These are phyloP conservation scores for Phoma sp. DNA, from an alignment of 2,329 filamentous ascomycete species.

Conservation along the genomic window DNA sequence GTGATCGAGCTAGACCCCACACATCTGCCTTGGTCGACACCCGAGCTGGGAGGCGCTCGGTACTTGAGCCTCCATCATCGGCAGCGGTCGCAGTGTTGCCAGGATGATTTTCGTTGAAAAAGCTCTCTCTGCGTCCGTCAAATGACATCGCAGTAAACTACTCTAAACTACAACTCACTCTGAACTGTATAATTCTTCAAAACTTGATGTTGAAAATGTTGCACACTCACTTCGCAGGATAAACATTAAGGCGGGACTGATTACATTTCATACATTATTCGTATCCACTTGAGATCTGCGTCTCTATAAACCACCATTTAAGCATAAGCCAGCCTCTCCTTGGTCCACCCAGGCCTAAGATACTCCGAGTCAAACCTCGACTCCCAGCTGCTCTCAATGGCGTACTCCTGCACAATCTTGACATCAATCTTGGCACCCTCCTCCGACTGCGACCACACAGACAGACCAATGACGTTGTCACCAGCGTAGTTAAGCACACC, in stretches of 20 bases:
- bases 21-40: slow-evolving; percentile 16
- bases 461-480: slow-evolving; percentile 65
- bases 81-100: too few species aligned
- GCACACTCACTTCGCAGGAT: neutral
- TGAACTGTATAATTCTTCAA: too few species aligned
- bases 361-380: slow-evolving; percentile 58
- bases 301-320: slow-evolving; percentile 8
- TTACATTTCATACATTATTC: neutral
- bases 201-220: too few species aligned
- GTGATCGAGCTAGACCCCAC: slow-evolving; percentile 26
- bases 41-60: slow-evolving; percentile 3
- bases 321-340: slow-evolving; percentile 44
- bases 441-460: slow-evolving; percentile 66
- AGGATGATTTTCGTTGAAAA: too few species aligned
- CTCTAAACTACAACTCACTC: too few species aligned
- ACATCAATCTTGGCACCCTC: slow-evolving; percentile 60
- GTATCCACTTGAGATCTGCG: neutral
- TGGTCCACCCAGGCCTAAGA: slow-evolving; percentile 61
- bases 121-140: too few species aligned
- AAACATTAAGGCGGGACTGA: neutral
- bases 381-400: slow-evolving; percentile 61
- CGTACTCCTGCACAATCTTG: slow-evolving; percentile 62
- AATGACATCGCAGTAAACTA: too few species aligned
- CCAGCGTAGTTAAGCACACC: slow-evolving; percentile 66
- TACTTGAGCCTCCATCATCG: neutral